These are phyloP conservation scores for Cladosporium sp. DNA, from an alignment of 2,329 filamentous ascomycete genomes.

Conservation along the genomic window DNA sequence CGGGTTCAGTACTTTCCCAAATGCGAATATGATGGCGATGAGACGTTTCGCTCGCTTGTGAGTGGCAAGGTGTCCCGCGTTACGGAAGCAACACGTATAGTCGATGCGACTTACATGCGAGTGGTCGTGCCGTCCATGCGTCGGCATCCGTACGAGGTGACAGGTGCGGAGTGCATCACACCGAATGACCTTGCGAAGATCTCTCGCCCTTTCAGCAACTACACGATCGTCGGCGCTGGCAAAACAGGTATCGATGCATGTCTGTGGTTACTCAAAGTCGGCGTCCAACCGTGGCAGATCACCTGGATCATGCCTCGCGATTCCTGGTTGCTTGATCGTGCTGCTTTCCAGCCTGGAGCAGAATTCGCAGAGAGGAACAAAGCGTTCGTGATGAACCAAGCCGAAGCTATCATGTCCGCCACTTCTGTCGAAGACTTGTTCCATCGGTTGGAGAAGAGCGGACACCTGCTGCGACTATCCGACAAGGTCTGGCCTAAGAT, in stretches of 20 bases:
- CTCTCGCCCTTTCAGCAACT: constrained; percentile 18
- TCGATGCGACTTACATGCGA: constrained; percentile 26
- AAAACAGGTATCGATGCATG: constrained; percentile 27
- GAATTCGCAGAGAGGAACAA: constrained; percentile 7
- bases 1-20: constrained; percentile 24
- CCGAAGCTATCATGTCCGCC: constrained; percentile 19
- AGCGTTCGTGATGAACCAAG: not conserved
- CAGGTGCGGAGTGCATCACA: constrained; percentile 13
- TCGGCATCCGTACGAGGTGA: constrained; percentile 22
- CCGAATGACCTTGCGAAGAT: constrained; percentile 20
- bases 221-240: constrained; percentile 25
- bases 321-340: constrained; percentile 22
- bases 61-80: constrained; percentile 20
- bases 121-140: constrained; percentile 24
- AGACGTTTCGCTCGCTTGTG: constrained; percentile 19
- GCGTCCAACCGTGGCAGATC: constrained; percentile 19
- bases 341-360: constrained; percentile 17
- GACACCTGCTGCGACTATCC: constrained; percentile 16
- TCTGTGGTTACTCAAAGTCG: constrained; percentile 23
- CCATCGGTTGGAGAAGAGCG: constrained; percentile 11
- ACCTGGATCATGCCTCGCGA: constrained; percentile 29
- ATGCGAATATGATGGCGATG: constrained; percentile 22
- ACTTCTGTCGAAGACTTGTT: constrained; percentile 21
- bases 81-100: constrained; percentile 19
- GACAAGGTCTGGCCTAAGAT: constrained; percentile 21